These are phyloP conservation scores for Bondarzewia mesenterica DNA, from an alignment of 1,284 basidiomycete species.

Conservation along the genomic window DNA sequence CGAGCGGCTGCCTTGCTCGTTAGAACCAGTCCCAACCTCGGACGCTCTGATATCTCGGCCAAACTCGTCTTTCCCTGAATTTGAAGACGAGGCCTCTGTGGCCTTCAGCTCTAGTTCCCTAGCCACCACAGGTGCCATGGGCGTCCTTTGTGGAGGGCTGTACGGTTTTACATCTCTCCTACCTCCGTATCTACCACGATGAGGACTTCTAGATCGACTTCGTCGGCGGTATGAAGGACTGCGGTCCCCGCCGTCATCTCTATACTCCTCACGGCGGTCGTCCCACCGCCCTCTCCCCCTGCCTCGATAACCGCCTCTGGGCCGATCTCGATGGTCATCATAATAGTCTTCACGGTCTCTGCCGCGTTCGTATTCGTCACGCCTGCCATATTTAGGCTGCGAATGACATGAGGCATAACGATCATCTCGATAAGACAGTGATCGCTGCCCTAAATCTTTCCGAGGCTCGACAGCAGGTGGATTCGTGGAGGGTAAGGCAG, in stretches of 20 bases:
- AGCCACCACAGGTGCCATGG: conserved; percentile 21
- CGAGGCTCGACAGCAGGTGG: neutral
- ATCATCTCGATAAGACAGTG: conserved; percentile 1
- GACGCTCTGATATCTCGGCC: conserved; percentile 63
- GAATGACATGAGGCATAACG: conserved; percentile 25
- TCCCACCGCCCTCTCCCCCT: conserved; percentile 37
- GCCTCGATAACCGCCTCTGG: conserved; percentile 39
- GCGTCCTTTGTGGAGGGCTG: conserved; percentile 44
- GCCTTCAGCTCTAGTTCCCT: conserved; percentile 14
- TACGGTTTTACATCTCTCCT: conserved; percentile 41
- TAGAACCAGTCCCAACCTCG: conserved; percentile 17
- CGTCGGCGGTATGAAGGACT: conserved; percentile 21
- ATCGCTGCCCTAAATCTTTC: neutral
- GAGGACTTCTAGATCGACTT: conserved; percentile 68
- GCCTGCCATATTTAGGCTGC: conserved; percentile 39
- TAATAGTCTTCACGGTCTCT: conserved; percentile 30
- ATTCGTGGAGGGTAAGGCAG: conserved; percentile 18
- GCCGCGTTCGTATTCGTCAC: conserved; percentile 39
- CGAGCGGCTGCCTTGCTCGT: conserved; percentile 12
- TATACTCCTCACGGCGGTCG: conserved; percentile 22
- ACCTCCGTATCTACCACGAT: conserved; percentile 37
- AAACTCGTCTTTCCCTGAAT: conserved; percentile 64
- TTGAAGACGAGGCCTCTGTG: conserved; percentile 15
- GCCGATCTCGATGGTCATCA: conserved; percentile 39
- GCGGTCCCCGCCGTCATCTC: conserved; percentile 35